These are phyloP conservation scores for Xylaria sp. DNA, from an alignment of 2,329 filamentous ascomycete genomes.

Conservation along the genomic window DNA sequence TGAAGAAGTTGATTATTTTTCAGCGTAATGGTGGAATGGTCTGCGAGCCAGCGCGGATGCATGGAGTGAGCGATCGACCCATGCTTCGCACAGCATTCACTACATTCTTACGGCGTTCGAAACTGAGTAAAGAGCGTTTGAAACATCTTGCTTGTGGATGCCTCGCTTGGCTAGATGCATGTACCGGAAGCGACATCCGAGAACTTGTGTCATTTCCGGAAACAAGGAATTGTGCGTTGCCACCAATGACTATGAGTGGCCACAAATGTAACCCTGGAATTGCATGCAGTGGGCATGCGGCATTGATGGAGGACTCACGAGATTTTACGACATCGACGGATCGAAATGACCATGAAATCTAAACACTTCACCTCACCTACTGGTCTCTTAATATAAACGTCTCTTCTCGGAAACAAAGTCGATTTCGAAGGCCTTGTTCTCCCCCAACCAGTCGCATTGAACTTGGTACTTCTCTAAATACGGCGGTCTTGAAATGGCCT, in stretches of 20 bases:
- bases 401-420: conserved; percentile 7
- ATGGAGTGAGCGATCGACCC: conserved; percentile 5
- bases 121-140: not conserved
- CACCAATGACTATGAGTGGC: conserved; percentile 11
- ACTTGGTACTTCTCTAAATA: conserved; percentile 2
- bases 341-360: conserved; percentile 25
- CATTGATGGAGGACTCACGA: conserved; percentile 22
- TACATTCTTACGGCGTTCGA: conserved; percentile 4
- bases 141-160: not conserved
- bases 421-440: not conserved
- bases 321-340: conserved; percentile 30
- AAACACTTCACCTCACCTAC: conserved; percentile 12
- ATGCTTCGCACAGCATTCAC: conserved; percentile 9
- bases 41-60: not conserved
- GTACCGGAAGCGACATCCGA: not conserved
- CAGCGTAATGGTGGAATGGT: not conserved
- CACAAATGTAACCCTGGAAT: conserved; percentile 11
- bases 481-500: not conserved
- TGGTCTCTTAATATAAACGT: conserved; percentile 19
- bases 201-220: not conserved
- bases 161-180: conserved; percentile 4
- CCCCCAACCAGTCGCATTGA: not conserved
- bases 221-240: conserved; percentile 12
- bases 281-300: conserved; percentile 6
- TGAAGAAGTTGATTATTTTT: not conserved